Conservation (phyloP, 1,284 basidiomycete genomes). For the Farysia itapuensis region DNA sequence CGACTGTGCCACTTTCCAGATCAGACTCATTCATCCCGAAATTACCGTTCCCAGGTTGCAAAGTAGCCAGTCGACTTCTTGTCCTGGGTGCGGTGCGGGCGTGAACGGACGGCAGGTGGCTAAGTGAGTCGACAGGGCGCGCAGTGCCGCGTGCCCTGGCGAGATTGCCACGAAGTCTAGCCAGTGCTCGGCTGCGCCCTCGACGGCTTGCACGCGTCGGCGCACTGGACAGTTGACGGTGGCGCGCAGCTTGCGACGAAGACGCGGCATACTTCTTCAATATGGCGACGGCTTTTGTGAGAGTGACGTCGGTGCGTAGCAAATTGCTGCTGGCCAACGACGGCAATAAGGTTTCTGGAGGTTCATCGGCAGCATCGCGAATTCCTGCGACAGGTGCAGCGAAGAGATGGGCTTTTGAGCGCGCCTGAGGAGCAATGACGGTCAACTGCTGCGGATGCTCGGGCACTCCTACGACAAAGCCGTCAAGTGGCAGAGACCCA, state of each 20-base stretch:
- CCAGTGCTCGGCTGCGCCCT: neutral
- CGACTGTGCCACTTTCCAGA: constrained; percentile 38
- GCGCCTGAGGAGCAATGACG: constrained; percentile 43
- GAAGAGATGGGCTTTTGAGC: constrained; percentile 33
- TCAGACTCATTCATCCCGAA: constrained; percentile 43
- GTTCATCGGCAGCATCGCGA: too few relatives aligned
- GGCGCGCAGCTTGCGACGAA: constrained; percentile 12
- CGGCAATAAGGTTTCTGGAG: constrained; percentile 20
- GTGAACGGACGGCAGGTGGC: neutral
- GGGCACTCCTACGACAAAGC: constrained; percentile 47
- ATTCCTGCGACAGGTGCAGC: constrained; percentile 26
- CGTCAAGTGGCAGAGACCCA: constrained; percentile 42
- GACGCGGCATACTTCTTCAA: constrained; percentile 31
- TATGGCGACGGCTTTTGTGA: constrained; percentile 43
- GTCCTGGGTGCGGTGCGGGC: neutral
- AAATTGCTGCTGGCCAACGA: constrained; percentile 29
- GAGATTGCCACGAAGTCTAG: neutral
- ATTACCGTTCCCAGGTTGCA: constrained; percentile 27
- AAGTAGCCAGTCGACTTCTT: neutral
- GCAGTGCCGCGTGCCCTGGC: neutral
- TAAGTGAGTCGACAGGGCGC: neutral
- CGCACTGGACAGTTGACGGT: constrained; percentile 1
- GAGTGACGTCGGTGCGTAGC: constrained; percentile 49
- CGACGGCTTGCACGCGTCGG: neutral
- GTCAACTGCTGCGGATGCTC: constrained; percentile 40